Evolutionary conservation across 306 rosid species (phyloP), one percentile per base, ranked within the genome.

Genomic region (Bauhinia variegata): DNA sequence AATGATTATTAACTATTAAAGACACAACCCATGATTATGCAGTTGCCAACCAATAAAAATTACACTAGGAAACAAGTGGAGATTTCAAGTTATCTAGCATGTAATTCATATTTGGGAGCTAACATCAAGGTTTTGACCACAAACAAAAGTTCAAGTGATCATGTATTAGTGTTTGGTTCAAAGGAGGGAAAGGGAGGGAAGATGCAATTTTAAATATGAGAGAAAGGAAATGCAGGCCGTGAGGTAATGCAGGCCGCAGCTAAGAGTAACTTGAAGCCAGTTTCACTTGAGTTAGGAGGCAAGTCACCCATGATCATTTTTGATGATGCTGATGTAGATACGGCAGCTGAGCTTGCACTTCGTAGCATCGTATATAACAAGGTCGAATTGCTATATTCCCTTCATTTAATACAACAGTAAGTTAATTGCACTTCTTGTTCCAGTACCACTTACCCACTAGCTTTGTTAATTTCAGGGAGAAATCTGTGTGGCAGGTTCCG

Each of bases 401-500:
- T 39, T 56, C 38, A 41, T 32, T 65, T 15, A 28, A 10, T 36
- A 36, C 10, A 54, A 5, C 52, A 36, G 46, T 11, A 37, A n/a
- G 0, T 48, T 54, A 38, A 23, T 23, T 23, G 28, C 2, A 23
- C 28, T 1, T 23, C 28, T 28, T 48, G 33, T 11, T 36, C 6
- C 2, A 34, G 7, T 37, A 33, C 18, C 51, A 14, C 4, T 32
- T 13, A 2, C 8, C 43, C 32, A 1, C 12, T 30, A 16, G 1
- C 3, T 10, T 44, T 23, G 28, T 23, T 39, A 12, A 8, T 39
- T 78, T 50, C 61, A 92, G 98, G 98, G 98, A 65, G 98, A 92
- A 74, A 68, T 89, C 13, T 89, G 98, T 4, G 83, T 76, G 37
- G 92, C 98, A 1, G 77, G 96, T 63, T 84, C 96, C 23, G 91